These are phyloP conservation scores for Polymyxa betae DNA, from an alignment of 208 protist genomes.

Conservation along the genomic window DNA sequence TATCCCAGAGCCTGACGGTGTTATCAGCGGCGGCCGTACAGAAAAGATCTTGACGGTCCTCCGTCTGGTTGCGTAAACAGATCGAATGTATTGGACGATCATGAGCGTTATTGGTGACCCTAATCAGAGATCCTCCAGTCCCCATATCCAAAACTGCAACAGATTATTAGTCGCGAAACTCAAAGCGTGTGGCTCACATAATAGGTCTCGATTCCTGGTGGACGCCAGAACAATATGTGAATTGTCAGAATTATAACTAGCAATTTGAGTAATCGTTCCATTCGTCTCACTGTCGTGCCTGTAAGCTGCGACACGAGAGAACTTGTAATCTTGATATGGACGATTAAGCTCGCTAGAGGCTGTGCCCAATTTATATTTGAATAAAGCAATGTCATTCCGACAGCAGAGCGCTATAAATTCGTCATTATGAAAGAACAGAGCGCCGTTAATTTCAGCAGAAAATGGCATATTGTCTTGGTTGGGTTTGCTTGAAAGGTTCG, in stretches of 20 bases:
- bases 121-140: not conserved
- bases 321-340: constrained; percentile 32
- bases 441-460: not conserved
- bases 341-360: not conserved
- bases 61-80: not conserved
- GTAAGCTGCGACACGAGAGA: constrained; percentile 1
- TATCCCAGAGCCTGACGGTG: constrained; percentile 40
- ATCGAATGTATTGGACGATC: constrained; percentile 16
- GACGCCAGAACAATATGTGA: not conserved
- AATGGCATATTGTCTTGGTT: not conserved
- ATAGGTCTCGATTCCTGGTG: constrained; percentile 21
- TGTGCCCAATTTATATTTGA: not conserved
- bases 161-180: not conserved
- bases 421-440: constrained; percentile 19
- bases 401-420: not conserved
- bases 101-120: not conserved
- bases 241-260: not conserved
- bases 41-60: not conserved
- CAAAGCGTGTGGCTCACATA: not conserved
- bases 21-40: constrained; percentile 37
- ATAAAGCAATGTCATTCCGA: constrained; percentile 11
- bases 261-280: not conserved
- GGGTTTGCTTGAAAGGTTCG: not conserved
- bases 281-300: not conserved
- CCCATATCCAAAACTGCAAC: constrained; percentile 22